phyloP scores from a whole-genome alignment of 495 filamentous ascomycete genomes.

The Massariosphaeria phaeospora region DNA sequence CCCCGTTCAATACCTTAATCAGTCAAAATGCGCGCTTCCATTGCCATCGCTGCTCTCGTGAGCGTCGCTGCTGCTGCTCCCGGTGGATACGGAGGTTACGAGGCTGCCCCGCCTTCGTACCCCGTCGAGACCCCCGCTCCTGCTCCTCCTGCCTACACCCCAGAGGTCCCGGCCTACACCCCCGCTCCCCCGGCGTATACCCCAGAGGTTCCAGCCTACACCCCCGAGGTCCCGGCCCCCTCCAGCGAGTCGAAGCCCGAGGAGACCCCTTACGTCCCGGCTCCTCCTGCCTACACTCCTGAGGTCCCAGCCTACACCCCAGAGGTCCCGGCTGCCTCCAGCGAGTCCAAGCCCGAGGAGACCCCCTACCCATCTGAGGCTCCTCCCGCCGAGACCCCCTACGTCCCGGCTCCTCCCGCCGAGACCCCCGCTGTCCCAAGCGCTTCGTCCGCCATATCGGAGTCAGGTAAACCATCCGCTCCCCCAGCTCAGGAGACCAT shows the following conservation, averaged over 20 bases:
- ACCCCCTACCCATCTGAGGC: not conserved
- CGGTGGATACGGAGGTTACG: slow-evolving; percentile 6
- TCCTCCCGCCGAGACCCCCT: not conserved
- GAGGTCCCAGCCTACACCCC: slow-evolving; percentile 2
- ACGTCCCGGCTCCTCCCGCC: slow-evolving; percentile 4
- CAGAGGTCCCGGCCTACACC: slow-evolving; percentile 1
- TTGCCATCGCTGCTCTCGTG: slow-evolving; percentile 15
- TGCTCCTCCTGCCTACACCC: slow-evolving; percentile 1
- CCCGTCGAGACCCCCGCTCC: not conserved
- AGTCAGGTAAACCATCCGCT: slow-evolving; percentile 26
- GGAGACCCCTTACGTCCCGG: not conserved
- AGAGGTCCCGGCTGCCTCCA: not conserved
- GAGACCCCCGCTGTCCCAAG: not conserved
- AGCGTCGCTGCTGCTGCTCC: slow-evolving; percentile 25
- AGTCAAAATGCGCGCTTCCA: slow-evolving; percentile 30
- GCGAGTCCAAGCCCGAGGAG: no score
- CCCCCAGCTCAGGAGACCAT: slow-evolving; percentile 14
- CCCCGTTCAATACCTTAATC: slow-evolving; percentile 15
- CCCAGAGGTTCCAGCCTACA: slow-evolving; percentile 2
- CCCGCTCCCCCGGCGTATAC: slow-evolving; percentile 3
- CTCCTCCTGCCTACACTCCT: slow-evolving; percentile 1
- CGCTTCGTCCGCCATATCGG: not conserved
- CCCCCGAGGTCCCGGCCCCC: not conserved
- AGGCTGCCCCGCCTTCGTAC: not conserved
- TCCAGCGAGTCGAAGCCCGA: no score